Percentiles rank a stretch among this genome's conserved stretches.
Evolutionary conservation across 1,284 basidiomycete genomes (phyloP).

Genomic region (Pseudozyma tsukubaensis): DNA sequence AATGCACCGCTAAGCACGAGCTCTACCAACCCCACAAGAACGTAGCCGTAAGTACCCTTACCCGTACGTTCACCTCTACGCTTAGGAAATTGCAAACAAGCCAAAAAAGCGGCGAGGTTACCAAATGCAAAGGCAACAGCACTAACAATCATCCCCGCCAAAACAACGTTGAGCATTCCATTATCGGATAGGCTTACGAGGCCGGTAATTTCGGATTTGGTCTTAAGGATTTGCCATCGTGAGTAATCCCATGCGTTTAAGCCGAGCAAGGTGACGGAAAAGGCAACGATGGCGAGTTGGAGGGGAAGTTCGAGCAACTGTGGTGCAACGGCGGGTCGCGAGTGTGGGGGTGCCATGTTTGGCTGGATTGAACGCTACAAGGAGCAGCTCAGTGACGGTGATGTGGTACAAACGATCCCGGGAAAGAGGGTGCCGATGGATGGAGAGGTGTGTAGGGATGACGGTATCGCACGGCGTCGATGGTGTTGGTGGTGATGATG

Average conservation of each 20-base stretch:
- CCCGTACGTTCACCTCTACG: conserved; percentile 55
- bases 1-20: conserved; percentile 48
- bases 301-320: conserved; percentile 57
- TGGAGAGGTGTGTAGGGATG: background rate
- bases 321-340: conserved; percentile 40
- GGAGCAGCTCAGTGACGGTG: background rate
- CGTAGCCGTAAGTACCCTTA: conserved; percentile 55
- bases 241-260: conserved; percentile 47
- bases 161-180: conserved; percentile 49
- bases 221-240: conserved; percentile 31
- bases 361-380: background rate
- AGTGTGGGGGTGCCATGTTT: conserved; percentile 42
- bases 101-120: conserved; percentile 43
- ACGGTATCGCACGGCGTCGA: too few species aligned
- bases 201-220: conserved; percentile 30
- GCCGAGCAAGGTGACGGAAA: conserved; percentile 53
- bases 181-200: conserved; percentile 50
- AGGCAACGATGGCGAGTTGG: conserved; percentile 50
- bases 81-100: conserved; percentile 54
- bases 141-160: conserved; percentile 45
- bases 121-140: conserved; percentile 50
- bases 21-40: conserved; percentile 49
- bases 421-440: background rate
- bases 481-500: background rate
- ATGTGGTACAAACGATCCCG: background rate